A percentile compares a stretch with the other conserved stretches of the same genome.
Conservation (phyloP, 352 stramenopile genomes). For the Phytophthora sansomeana region DNA sequence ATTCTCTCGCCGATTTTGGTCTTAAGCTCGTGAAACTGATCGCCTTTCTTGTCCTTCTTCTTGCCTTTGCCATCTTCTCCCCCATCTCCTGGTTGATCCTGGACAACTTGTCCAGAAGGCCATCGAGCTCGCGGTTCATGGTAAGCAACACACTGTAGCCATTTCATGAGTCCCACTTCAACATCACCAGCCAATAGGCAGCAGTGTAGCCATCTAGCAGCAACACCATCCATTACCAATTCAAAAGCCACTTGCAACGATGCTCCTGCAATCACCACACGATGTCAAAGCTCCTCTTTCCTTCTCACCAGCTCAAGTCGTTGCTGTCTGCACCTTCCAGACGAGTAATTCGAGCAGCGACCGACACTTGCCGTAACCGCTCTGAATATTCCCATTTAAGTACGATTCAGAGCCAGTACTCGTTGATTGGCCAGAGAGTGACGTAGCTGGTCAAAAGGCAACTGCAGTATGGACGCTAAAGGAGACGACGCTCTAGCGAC, state of each 20-base stretch:
- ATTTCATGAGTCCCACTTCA: constrained; percentile 37
- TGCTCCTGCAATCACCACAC: background rate
- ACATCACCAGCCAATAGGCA: constrained; percentile 36
- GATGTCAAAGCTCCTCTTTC: background rate
- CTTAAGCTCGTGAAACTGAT: constrained; percentile 87
- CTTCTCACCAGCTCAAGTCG: background rate
- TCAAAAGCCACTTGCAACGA: constrained; percentile 12
- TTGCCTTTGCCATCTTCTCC: constrained; percentile 77
- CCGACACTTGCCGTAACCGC: constrained; percentile 21
- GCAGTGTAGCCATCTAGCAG: constrained; percentile 20
- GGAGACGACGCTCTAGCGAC: background rate
- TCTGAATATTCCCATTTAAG: constrained; percentile 17
- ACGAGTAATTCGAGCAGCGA: constrained; percentile 22
- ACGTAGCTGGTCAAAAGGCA: constrained; percentile 17
- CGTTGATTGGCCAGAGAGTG: constrained; percentile 25
- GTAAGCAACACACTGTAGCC: constrained; percentile 34
- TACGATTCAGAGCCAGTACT: constrained; percentile 20
- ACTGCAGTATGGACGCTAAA: background rate
- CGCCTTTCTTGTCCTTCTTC: constrained; percentile 66
- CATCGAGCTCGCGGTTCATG: constrained; percentile 85
- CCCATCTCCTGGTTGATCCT: constrained; percentile 87
- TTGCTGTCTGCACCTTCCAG: constrained; percentile 34
- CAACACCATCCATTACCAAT: constrained; percentile 2
- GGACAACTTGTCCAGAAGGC: constrained; percentile 72
- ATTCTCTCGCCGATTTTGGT: constrained; percentile 80